Conservation (phyloP, 2,329 filamentous ascomycete species). For the Arthrobotrys sphaeroides region DNA sequence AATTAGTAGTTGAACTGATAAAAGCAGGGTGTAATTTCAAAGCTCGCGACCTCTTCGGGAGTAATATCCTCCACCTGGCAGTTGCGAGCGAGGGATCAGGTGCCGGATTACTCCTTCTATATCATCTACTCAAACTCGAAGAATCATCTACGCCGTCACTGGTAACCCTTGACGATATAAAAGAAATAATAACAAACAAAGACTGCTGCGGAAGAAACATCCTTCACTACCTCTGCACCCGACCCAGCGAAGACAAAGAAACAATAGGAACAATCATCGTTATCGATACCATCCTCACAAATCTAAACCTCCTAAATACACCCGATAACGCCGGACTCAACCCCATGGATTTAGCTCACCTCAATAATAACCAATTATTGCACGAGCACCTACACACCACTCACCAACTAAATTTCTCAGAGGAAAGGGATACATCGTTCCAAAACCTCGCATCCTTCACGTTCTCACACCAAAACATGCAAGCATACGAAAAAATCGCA, state of each 20-base stretch:
- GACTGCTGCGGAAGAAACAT: slow-evolving; percentile 1
- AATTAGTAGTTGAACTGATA: neutral
- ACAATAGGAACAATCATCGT: neutral
- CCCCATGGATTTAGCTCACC: neutral
- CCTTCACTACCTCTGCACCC: neutral
- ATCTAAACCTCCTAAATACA: neutral
- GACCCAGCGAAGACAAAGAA: neutral
- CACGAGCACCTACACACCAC: neutral
- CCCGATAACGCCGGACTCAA: neutral
- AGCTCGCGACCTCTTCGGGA: neutral
- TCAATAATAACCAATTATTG: neutral
- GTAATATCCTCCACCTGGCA: neutral
- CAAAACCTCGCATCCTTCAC: neutral
- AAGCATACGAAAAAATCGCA: neutral
- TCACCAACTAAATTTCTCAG: neutral
- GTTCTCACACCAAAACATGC: neutral
- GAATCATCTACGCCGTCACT: neutral
- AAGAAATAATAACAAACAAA: neutral
- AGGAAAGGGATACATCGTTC: neutral
- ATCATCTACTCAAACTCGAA: neutral
- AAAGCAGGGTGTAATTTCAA: neutral
- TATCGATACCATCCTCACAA: neutral
- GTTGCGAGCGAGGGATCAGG: neutral
- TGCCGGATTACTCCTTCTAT: neutral
- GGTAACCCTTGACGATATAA: neutral